These are phyloP conservation scores for Eimeria tenella DNA, from an alignment of 169 alveolate genomes.

Conservation along the genomic window DNA sequence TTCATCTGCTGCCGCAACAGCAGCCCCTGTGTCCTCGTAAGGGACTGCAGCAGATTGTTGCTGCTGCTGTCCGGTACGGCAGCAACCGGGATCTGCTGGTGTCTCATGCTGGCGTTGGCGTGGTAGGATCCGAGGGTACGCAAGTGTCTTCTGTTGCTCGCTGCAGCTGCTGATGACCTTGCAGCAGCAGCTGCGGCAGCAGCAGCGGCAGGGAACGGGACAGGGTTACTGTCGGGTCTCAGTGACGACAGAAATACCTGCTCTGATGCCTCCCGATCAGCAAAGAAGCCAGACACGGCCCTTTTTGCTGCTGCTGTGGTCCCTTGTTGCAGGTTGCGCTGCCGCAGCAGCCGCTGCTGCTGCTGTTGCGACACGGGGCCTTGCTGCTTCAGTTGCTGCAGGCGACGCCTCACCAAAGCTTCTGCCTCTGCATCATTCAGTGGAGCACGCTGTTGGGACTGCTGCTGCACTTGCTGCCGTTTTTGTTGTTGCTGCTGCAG, in stretches of 20 bases:
- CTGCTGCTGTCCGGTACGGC: slow-evolving; percentile 9
- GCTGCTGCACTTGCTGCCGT: slow-evolving; percentile 12
- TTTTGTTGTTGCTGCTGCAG: neutral
- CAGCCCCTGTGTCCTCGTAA: neutral
- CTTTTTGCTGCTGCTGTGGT: slow-evolving; percentile 34
- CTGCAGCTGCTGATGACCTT: slow-evolving; percentile 45
- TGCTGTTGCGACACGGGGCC: neutral
- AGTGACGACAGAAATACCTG: slow-evolving; percentile 32
- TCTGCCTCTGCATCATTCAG: slow-evolving; percentile 45
- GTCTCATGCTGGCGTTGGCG: neutral
- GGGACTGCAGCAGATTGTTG: slow-evolving; percentile 24
- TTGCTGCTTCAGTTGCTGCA: slow-evolving; percentile 2
- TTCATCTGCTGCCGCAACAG: slow-evolving; percentile 39
- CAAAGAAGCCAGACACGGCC: neutral
- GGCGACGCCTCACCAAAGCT: neutral
- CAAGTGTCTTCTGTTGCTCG: slow-evolving; percentile 26
- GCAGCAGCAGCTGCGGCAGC: slow-evolving; percentile 54
- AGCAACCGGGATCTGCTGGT: slow-evolving; percentile 16
- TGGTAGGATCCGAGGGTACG: neutral
- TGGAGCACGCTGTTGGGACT: slow-evolving; percentile 33
- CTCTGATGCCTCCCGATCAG: slow-evolving; percentile 24
- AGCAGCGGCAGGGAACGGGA: slow-evolving; percentile 24
- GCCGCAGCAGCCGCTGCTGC: slow-evolving; percentile 57
- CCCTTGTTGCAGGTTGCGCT: slow-evolving; percentile 11
- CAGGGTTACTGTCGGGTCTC: neutral